Evolutionary conservation across 768 basidiomycete species (phyloP), one percentile per base, ranked within the genome.

Genomic region (Leccinum aurantiacum): DNA sequence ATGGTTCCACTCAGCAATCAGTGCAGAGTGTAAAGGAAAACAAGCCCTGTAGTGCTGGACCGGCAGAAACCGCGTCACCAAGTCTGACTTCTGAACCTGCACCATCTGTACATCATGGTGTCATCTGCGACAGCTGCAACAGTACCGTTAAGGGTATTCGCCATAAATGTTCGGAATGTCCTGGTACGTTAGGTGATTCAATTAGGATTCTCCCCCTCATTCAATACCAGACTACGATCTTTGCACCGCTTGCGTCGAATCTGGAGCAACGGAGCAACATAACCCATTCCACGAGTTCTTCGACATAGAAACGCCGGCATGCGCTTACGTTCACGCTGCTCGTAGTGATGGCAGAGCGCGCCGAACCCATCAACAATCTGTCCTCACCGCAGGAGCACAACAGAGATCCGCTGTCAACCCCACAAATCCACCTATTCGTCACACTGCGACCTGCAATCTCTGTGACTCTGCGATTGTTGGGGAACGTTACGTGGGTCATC

Each of bases 101-200:
- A n/a, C 44, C 37, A n/a, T 10, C 60, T 25, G 63, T 87, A 41
- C 89, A 91, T 69, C 68, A 54, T 33, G 81, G 81, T 29, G 75
- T 91, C n/a, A 50, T 78, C 9, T 95, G 92, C 70, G 89, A 94
- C 70, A 65, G 65, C 15, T 95, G 92, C 71, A 63, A 79, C 6
- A 64, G 73, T 22, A 80, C 73, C 4, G 78, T 93, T 41, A 75
- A 81, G 57, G 92, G 91, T 11, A 69, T 85, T 57, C 80, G 93
- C 48, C 86, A 91, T 71, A 94, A 93, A 72, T 94, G 92, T 67
- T 73, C 91, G 22, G 88, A 91, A 64, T 93, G 91, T 70, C 77
- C 80, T 52, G 80, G 89, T 90, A 69, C 55, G 80, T 73, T 50
- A 4, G 47, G 31, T 44, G 22, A 19, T 62, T 7, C 38, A 13